Evolutionary conservation across 768 basidiomycete genomes (phyloP), one percentile per base, ranked within the genome.

Genomic region (Nidularia pulvinata): DNA sequence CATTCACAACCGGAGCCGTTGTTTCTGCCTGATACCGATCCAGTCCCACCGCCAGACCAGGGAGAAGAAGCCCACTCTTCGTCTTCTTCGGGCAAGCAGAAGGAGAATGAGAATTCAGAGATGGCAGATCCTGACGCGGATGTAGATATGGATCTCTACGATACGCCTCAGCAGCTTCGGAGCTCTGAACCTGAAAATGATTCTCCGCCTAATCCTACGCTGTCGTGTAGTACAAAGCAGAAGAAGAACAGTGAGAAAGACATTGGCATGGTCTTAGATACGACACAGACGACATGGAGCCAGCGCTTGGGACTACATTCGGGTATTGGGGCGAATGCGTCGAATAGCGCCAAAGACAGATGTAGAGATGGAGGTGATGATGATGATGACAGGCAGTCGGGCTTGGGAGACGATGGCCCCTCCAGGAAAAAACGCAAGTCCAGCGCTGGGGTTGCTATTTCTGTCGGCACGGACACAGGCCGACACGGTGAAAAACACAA

Each of bases 251-350:
- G 39, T 5, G 39, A 42, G 11, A 42, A 19, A 42, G 39, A 42
- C 39, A 19, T 13, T 3, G 39, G 11, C 13, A 42, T 49, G 48
- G 48, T 49, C 14, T 11, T 44, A 9, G 50, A 72, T 59, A 88
- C 88, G 0, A 68, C 73, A 4, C 65, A 70, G 4, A 80, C 86
- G 2, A 61, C 69, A 1, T 89, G 86, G 70, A 66, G 52, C 34
- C 59, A 36, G 33, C 25, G 7, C 5, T 13, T 49, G 11, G 14
- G 13, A 25, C 19, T 19, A 11, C 51, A 11, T 42, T 33, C 32
- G 53, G 36, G 2, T 30, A 4, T 30, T 30, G 4, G 25, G 4
- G 25, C 4, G 25, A 30, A 30, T 30, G 11, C 39, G 11, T 42
- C 39, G 3, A 11, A 54, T 34, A 55, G 57, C 46, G 57, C 57